Conservation (phyloP, 202 grass and related monocot genomes). For the Schoenoplectus tabernaemontani region DNA sequence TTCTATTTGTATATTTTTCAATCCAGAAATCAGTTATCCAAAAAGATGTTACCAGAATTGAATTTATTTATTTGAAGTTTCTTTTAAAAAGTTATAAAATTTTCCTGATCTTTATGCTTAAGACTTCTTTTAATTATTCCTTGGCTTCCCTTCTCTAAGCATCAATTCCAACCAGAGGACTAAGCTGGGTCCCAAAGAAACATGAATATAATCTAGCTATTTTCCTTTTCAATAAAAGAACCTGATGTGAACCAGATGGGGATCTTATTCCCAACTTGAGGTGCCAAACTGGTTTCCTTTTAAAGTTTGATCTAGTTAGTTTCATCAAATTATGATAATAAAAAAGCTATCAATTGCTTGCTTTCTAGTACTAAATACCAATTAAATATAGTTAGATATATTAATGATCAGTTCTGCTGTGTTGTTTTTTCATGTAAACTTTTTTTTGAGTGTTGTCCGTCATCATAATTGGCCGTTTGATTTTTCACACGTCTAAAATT, state of each 20-base stretch:
- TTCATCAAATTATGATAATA: not conserved
- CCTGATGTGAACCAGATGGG: not conserved
- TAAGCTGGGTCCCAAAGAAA: not conserved
- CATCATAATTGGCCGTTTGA: no score
- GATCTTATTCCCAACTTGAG: not conserved
- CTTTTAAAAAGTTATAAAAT: not conserved
- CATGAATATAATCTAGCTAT: not conserved
- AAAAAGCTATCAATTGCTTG: not conserved
- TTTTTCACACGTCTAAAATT: no score
- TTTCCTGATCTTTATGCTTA: not conserved
- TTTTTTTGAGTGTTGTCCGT: no score
- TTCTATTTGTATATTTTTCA: not conserved
- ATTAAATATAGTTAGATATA: not conserved
- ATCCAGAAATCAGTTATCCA: not conserved
- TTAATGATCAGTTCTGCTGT: not conserved
- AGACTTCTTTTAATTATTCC: not conserved
- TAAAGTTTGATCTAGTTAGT: not conserved
- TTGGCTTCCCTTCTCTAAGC: not conserved
- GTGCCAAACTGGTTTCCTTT: not conserved
- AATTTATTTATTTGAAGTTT: constrained; percentile 17
- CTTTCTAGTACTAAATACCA: not conserved
- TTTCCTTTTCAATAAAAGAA: not conserved
- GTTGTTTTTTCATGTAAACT: no score
- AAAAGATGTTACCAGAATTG: no score
- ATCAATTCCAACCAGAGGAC: not conserved